A percentile compares a stretch with the other conserved stretches of the same genome.
These are phyloP conservation scores for Coffea canephora DNA, from an alignment of 257 asterid species.

Conservation along the genomic window DNA sequence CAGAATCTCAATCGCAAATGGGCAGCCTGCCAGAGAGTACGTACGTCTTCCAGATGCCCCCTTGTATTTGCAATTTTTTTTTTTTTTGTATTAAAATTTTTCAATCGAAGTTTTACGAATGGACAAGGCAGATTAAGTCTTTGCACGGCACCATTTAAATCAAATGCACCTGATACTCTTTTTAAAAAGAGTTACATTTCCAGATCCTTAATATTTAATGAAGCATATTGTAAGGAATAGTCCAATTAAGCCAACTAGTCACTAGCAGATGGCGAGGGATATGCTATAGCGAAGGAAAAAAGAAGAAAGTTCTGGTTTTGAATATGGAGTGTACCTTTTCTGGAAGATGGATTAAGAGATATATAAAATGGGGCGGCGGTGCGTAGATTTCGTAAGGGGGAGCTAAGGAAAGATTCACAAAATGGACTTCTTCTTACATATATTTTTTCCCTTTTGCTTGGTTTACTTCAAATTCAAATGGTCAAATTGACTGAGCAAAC, in stretches of 20 bases:
- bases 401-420: background rate
- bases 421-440: slow-evolving; percentile 4
- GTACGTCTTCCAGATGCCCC: no score
- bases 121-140: background rate
- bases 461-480: no score
- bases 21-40: no score
- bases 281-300: no score
- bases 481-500: background rate
- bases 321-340: background rate
- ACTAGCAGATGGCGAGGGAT: background rate
- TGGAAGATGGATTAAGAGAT: background rate
- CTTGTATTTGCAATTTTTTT: no score
- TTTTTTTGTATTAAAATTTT: no score
- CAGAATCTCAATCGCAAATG: no score
- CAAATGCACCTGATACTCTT: background rate
- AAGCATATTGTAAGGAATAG: background rate
- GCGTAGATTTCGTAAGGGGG: background rate
- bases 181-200: background rate
- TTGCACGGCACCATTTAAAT: background rate
- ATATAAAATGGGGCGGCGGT: background rate
- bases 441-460: no score
- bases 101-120: background rate
- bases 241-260: background rate
- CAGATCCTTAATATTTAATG: background rate
- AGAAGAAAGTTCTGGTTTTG: background rate